Evolutionary conservation across 176 grass and related monocot genomes (phyloP).

Genomic region (Secale cereale): DNA sequence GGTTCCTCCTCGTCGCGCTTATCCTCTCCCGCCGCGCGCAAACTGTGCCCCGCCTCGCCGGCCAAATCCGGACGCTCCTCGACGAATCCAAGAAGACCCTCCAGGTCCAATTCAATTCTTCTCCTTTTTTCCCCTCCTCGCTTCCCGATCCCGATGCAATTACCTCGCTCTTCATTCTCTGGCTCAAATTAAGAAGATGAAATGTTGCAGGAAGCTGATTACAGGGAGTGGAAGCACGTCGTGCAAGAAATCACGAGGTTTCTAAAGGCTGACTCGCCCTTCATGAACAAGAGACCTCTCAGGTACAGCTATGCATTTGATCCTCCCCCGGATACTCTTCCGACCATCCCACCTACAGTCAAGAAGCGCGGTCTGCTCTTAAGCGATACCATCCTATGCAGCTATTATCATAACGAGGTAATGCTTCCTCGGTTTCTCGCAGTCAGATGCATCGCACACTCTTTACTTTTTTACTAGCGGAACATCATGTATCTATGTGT

Average conservation of each 20-base stretch:
- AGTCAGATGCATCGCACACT: not conserved
- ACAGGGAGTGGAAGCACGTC: slow-evolving; percentile 86
- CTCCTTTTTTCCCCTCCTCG: not conserved
- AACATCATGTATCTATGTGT: not conserved
- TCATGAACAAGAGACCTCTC: slow-evolving; percentile 85
- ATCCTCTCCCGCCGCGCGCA: slow-evolving; percentile 59
- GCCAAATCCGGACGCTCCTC: slow-evolving; percentile 48
- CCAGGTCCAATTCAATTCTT: slow-evolving; percentile 37
- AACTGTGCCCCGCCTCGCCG: slow-evolving; percentile 42
- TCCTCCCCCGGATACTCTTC: slow-evolving; percentile 59
- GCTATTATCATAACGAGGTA: slow-evolving; percentile 83
- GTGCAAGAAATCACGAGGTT: slow-evolving; percentile 72
- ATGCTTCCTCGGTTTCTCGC: not conserved
- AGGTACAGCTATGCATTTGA: slow-evolving; percentile 92
- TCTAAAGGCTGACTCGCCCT: slow-evolving; percentile 70
- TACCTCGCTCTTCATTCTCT: not conserved
- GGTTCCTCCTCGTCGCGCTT: slow-evolving; percentile 85
- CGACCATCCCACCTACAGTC: slow-evolving; percentile 12
- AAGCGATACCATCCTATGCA: slow-evolving; percentile 62
- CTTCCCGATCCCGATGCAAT: not conserved
- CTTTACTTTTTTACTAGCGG: not conserved
- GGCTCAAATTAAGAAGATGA: not conserved
- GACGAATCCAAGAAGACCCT: slow-evolving; percentile 75
- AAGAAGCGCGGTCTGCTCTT: slow-evolving; percentile 63
- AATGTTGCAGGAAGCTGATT: slow-evolving; percentile 65